Conservation (phyloP, 441 rosid species). For the Gossypium davidsonii region DNA sequence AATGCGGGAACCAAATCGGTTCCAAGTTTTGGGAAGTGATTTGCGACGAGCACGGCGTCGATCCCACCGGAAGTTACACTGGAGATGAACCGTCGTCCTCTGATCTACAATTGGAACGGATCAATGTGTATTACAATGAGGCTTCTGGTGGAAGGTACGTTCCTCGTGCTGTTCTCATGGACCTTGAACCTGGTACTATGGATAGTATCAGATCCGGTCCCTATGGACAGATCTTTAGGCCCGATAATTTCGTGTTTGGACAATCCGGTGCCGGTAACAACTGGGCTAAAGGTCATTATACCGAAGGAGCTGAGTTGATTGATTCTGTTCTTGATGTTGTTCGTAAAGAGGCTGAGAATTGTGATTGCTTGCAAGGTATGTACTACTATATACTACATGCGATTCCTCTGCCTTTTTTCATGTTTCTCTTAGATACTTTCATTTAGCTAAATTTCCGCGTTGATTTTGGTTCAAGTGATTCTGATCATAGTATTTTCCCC, state of each 20-base stretch:
- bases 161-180: conserved; percentile 70
- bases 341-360: conserved; percentile 86
- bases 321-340: conserved; percentile 94
- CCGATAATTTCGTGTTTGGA: conserved; percentile 40
- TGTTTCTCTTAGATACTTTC: neutral
- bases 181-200: conserved; percentile 75
- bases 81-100: conserved; percentile 26
- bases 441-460: neutral
- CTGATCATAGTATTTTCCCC: neutral
- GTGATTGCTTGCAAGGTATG: conserved; percentile 88
- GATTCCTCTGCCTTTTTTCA: neutral
- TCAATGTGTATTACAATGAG: conserved; percentile 63
- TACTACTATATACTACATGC: neutral
- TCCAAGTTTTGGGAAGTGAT: conserved; percentile 95
- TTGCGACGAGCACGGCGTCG: conserved; percentile 84
- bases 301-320: conserved; percentile 90
- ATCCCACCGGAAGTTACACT: conserved; percentile 22
- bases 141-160: conserved; percentile 62
- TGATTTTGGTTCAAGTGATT: neutral
- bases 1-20: conserved; percentile 95
- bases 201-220: conserved; percentile 71
- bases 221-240: conserved; percentile 44
- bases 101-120: conserved; percentile 54
- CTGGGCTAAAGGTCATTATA: conserved; percentile 87
- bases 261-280: conserved; percentile 67